phyloP scores from a whole-genome alignment of 2,329 filamentous ascomycete species.

The Colletotrichum paranaense region DNA sequence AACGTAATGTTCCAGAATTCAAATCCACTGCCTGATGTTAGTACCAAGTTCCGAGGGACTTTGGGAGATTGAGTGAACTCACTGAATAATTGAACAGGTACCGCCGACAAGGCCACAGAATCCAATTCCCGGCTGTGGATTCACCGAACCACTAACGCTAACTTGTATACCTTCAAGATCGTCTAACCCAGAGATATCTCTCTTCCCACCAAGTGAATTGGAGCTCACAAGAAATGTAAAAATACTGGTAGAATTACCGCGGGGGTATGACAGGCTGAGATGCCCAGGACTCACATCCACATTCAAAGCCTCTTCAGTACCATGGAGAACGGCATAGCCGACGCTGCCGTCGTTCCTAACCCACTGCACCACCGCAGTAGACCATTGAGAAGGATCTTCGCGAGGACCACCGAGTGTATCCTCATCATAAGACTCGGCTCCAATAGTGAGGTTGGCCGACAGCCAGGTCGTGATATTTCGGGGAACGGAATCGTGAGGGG shows the following conservation, averaged over 20 bases:
- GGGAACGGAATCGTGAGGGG: slow-evolving; percentile 66
- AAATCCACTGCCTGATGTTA: slow-evolving; percentile 2
- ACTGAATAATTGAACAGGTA: slow-evolving; percentile 22
- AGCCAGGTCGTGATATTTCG: slow-evolving; percentile 71
- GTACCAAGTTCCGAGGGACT: neutral
- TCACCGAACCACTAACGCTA: slow-evolving; percentile 55
- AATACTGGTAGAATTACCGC: slow-evolving; percentile 57
- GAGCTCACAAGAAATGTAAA: slow-evolving; percentile 63
- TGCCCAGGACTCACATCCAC: slow-evolving; percentile 52
- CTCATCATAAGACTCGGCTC: slow-evolving; percentile 67
- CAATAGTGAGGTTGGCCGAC: slow-evolving; percentile 66
- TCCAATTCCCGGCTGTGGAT: slow-evolving; percentile 33
- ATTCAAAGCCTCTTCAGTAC: slow-evolving; percentile 52
- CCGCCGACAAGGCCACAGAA: slow-evolving; percentile 24
- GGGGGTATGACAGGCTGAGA: slow-evolving; percentile 64
- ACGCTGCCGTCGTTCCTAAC: slow-evolving; percentile 47
- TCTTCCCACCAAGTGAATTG: slow-evolving; percentile 49
- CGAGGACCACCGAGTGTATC: slow-evolving; percentile 65
- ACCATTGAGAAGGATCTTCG: slow-evolving; percentile 63
- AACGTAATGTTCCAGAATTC: slow-evolving; percentile 52
- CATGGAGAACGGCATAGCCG: slow-evolving; percentile 47
- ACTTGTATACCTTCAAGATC: slow-evolving; percentile 61
- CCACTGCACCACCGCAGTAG: slow-evolving; percentile 71
- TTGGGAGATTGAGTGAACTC: neutral
- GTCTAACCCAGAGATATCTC: slow-evolving; percentile 54